Conservation (phyloP, 139 green algal genomes). For the Micractinium sp. region DNA sequence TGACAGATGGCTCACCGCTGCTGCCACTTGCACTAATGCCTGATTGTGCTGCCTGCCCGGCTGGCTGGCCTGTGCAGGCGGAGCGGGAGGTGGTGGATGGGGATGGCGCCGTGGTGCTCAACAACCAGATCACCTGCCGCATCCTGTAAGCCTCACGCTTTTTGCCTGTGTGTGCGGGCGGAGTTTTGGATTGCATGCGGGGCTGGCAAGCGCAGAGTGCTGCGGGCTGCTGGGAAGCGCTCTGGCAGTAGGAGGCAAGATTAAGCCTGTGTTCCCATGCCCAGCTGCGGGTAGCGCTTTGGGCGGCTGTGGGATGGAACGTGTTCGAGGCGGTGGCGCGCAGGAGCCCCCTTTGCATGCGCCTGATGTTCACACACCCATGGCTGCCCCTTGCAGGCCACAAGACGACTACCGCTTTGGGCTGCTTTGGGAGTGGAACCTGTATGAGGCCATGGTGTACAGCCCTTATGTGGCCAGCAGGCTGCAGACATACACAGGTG, state of each 20-base stretch:
- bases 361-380: background rate
- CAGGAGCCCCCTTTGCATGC: no score
- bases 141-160: constrained; percentile 29
- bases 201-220: background rate
- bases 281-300: background rate
- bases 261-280: background rate
- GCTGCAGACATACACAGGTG: constrained; percentile 80
- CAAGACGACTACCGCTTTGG: constrained; percentile 62
- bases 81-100: constrained; percentile 32
- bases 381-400: constrained; percentile 32
- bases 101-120: constrained; percentile 24
- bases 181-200: background rate
- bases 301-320: no score
- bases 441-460: constrained; percentile 87
- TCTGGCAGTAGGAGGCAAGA: no score
- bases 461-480: constrained; percentile 80
- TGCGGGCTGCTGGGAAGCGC: no score
- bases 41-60: background rate
- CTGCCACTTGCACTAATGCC: background rate
- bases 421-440: constrained; percentile 84
- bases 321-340: no score
- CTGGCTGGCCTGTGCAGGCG: background rate
- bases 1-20: background rate
- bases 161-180: no score
- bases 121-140: constrained; percentile 38